phyloP scores from a whole-genome alignment of 805 yeast species.

The Kuraishia floccosa region DNA sequence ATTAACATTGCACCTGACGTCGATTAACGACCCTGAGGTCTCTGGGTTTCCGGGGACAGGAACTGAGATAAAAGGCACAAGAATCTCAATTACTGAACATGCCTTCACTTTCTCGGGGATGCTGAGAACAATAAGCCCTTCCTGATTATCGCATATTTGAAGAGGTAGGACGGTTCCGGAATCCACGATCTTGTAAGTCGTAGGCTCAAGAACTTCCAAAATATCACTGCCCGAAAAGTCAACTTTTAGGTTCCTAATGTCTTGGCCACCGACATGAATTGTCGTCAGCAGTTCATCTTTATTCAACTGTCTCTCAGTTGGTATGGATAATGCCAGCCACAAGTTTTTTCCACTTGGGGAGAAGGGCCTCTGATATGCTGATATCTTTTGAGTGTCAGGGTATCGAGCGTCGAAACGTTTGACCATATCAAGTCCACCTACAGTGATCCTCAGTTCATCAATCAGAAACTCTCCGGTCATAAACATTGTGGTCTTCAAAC shows the following conservation, averaged over 20 bases:
- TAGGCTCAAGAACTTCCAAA: background rate
- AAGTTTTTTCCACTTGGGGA: no score
- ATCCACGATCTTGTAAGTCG: no score
- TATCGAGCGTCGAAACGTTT: conserved; percentile 5
- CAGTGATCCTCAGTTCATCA: conserved; percentile 7
- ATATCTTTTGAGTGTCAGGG: background rate
- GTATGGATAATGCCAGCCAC: conserved; percentile 5
- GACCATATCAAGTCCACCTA: conserved; percentile 12
- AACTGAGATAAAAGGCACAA: no score
- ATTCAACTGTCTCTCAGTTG: conserved; percentile 18
- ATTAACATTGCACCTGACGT: no score
- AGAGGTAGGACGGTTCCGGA: no score
- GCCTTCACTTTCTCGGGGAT: no score
- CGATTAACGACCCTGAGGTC: no score
- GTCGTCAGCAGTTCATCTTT: conserved; percentile 14
- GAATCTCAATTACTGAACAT: no score
- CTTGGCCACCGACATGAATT: conserved; percentile 19
- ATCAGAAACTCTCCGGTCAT: conserved; percentile 10
- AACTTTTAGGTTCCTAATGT: conserved; percentile 13
- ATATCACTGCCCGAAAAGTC: background rate
- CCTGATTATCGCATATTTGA: no score
- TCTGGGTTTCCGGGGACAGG: no score
- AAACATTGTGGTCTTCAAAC: conserved; percentile 7
- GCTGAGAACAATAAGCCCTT: no score
- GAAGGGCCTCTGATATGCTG: no score